Conservation (phyloP, 2,329 filamentous ascomycete genomes). For the Aspergillus quadrilineatus region DNA sequence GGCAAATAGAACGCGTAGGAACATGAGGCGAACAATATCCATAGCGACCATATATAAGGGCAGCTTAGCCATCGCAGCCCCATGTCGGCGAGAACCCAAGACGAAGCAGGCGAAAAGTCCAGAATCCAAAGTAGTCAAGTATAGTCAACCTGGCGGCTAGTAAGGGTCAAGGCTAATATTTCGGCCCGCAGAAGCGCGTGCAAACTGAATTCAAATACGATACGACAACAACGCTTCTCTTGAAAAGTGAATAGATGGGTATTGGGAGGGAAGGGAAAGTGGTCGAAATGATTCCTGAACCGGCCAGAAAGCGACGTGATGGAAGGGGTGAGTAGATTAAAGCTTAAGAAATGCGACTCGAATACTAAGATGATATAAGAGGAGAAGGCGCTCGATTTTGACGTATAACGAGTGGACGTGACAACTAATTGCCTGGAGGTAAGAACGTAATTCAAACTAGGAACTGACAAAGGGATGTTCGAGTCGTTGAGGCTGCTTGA, state of each 20-base stretch:
- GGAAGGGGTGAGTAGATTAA: not conserved
- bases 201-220: not conserved
- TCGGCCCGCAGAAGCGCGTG: not conserved
- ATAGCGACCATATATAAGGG: conserved; percentile 31
- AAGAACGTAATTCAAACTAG: not conserved
- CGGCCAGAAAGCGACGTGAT: not conserved
- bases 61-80: conserved; percentile 15
- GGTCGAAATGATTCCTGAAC: not conserved
- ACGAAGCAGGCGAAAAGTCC: conserved; percentile 10
- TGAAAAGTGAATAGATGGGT: not conserved
- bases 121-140: conserved; percentile 10
- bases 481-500: not conserved
- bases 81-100: conserved; percentile 16
- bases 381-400: not conserved
- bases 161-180: conserved; percentile 4
- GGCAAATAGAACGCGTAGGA: conserved; percentile 79
- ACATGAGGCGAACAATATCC: conserved; percentile 53
- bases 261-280: not conserved
- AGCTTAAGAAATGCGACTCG: not conserved
- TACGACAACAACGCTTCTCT: not conserved
- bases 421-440: not conserved
- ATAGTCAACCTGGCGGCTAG: conserved; percentile 22
- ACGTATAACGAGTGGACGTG: conserved; percentile 14
- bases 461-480: not conserved
- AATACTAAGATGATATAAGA: not conserved